Percentiles rank a stretch among this genome's conserved stretches.
Conservation (phyloP, 2,329 filamentous ascomycete species). For the Peltaster fructicola region DNA sequence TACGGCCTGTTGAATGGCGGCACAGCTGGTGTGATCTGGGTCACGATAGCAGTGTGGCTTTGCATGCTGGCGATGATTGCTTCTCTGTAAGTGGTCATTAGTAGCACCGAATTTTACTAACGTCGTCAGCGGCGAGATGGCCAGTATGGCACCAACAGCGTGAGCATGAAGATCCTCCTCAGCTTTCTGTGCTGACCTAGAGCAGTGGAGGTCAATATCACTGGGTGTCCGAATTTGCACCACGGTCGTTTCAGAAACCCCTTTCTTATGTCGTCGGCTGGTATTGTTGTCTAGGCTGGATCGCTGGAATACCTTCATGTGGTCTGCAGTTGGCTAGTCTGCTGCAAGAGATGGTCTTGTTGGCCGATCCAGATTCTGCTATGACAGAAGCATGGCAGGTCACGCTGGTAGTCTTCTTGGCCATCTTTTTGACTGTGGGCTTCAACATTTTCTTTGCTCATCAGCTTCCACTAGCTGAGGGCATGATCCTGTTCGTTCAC, state of each 20-base stretch:
- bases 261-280: slow-evolving; percentile 30
- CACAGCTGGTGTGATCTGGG: slow-evolving; percentile 15
- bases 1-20: slow-evolving; percentile 16
- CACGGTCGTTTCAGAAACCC: slow-evolving; percentile 23
- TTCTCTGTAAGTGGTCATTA: slow-evolving; percentile 10
- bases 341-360: slow-evolving; percentile 15
- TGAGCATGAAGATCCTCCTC: slow-evolving; percentile 9
- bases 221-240: slow-evolving; percentile 26
- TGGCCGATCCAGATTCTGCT: slow-evolving; percentile 14
- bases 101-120: slow-evolving; percentile 4
- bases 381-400: slow-evolving; percentile 1
- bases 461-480: slow-evolving; percentile 18
- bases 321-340: slow-evolving; percentile 15
- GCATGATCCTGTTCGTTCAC: slow-evolving; percentile 22
- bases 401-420: slow-evolving; percentile 16
- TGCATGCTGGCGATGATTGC: slow-evolving; percentile 17
- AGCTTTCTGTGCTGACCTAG: not conserved
- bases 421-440: slow-evolving; percentile 15
- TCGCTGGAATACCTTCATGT: slow-evolving; percentile 16
- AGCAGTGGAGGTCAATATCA: slow-evolving; percentile 10
- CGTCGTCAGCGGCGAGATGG: slow-evolving; percentile 14
- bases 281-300: slow-evolving; percentile 20
- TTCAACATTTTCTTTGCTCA: slow-evolving; percentile 21
- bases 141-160: slow-evolving; percentile 17
- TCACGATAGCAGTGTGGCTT: slow-evolving; percentile 17